Percentiles rank a stretch among this genome's conserved stretches.
phyloP scores from a whole-genome alignment of 1,284 basidiomycete genomes.

The Malassezia obtusa region DNA sequence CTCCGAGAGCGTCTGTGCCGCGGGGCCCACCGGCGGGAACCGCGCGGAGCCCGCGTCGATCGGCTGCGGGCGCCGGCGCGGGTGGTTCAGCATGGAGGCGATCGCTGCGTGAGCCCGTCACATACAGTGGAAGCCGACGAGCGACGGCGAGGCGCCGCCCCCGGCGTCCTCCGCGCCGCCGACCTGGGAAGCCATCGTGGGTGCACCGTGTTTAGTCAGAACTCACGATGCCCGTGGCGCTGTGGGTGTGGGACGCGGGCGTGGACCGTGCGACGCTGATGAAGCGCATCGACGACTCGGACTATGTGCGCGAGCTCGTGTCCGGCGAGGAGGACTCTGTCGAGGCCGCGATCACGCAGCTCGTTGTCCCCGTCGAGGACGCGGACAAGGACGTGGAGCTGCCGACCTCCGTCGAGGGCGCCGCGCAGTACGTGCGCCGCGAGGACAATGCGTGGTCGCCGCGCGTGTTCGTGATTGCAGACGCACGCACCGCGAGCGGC shows the following conservation, averaged over 20 bases:
- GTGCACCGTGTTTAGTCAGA: neutral
- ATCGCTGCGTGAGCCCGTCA: slow-evolving; percentile 16
- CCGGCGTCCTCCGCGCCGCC: neutral
- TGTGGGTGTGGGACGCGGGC: slow-evolving; percentile 1
- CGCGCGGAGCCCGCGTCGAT: slow-evolving; percentile 42
- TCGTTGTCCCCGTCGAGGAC: slow-evolving; percentile 13
- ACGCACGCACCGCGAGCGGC: neutral
- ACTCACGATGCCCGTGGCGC: slow-evolving; percentile 2
- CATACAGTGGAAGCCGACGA: slow-evolving; percentile 28
- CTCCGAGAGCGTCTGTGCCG: slow-evolving; percentile 24
- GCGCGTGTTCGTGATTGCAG: neutral
- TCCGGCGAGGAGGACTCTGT: slow-evolving; percentile 28
- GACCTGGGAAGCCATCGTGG: neutral
- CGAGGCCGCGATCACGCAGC: slow-evolving; percentile 25
- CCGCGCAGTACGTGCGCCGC: neutral
- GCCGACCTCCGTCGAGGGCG: neutral
- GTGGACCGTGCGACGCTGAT: slow-evolving; percentile 17
- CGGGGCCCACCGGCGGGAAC: slow-evolving; percentile 32
- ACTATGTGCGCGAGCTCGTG: slow-evolving; percentile 32
- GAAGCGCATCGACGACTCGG: slow-evolving; percentile 24
- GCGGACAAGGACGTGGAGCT: neutral
- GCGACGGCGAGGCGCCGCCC: neutral
- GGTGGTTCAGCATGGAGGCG: slow-evolving; percentile 44
- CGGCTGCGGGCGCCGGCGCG: slow-evolving; percentile 31
- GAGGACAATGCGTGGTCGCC: neutral